Evolutionary conservation across 441 rosid species (phyloP), one percentile per base, ranked within the genome.

Genomic region (Gossypium schwendimanii): DNA sequence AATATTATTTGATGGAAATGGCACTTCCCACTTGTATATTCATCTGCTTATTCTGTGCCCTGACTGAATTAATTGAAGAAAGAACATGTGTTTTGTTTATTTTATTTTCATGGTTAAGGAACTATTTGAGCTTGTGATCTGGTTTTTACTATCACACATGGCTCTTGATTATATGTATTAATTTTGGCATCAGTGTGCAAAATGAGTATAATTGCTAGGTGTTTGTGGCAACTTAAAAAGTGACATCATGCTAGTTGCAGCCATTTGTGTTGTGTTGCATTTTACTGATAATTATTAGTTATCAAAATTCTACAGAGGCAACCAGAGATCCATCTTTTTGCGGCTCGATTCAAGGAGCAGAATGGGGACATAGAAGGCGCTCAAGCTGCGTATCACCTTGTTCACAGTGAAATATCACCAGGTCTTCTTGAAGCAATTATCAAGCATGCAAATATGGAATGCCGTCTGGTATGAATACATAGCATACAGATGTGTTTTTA

Each of bases 381-480:
- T 75, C 87, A 87, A 78, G 97, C 98, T 77, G 91, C 97, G n/a
- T 93, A 79, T 77, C 93, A 91, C 77, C 90, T 87, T 74, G 80
- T 96, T 70, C 98, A 96, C 73, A 41, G 88, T 75, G 97, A 96
- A 86, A 86, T 88, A 72, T 82, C 98, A 26, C 98, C 99, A 21
- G 99, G 97, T 65, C 92, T 96, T 74, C 81, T 96, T 72, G 99
- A 96, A 86, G 99, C 98, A 63, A 90, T 93, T 79, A 81, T 87
- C 36, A 93, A 91, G 82, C 99, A 96, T 80, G 97, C 98, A 4
- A 88, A 96, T 83, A 93, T 96, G 99, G 99, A 96, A 77, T 79
- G 17, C 21, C 85, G 98, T 52, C 83, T 84, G 84, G 98, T 93
- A 86, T 72, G 91, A 44, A 71, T 80, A 33, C 39, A 44, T 70